phyloP scores from a whole-genome alignment of 768 basidiomycete genomes.

The Naematelia aurantialba region DNA sequence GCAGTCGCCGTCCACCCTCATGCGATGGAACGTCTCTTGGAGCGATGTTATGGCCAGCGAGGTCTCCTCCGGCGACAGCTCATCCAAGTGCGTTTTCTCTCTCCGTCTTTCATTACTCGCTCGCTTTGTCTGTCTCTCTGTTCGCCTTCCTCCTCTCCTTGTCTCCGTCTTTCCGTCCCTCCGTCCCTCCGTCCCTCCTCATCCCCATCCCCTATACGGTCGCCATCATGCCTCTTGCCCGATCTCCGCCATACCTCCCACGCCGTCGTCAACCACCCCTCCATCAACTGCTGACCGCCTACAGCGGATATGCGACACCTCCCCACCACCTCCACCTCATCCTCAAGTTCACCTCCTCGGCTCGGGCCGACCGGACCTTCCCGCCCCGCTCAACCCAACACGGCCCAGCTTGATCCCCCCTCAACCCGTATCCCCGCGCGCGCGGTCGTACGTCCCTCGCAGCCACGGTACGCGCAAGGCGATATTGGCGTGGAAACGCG shows the following conservation, averaged over 20 bases:
- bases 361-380: slow-evolving; percentile 6
- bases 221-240: too few relatives aligned
- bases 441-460: slow-evolving; percentile 7
- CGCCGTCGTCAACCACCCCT: too few relatives aligned
- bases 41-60: slow-evolving; percentile 31
- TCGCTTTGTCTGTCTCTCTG: neutral
- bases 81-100: slow-evolving; percentile 20
- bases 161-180: neutral
- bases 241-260: too few relatives aligned
- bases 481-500: neutral
- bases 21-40: slow-evolving; percentile 30
- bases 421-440: slow-evolving; percentile 7
- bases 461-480: slow-evolving; percentile 3
- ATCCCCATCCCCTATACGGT: neutral
- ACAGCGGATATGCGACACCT: slow-evolving; percentile 3
- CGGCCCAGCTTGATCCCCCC: slow-evolving; percentile 11
- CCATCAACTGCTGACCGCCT: neutral
- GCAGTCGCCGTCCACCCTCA: slow-evolving; percentile 40
- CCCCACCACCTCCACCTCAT: neutral
- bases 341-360: neutral
- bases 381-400: slow-evolving; percentile 24
- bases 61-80: slow-evolving; percentile 21
- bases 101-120: neutral
- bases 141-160: neutral
- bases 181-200: neutral